Evolutionary conservation across 257 asterid species (phyloP).

Genomic region (Scutellaria galericulata): DNA sequence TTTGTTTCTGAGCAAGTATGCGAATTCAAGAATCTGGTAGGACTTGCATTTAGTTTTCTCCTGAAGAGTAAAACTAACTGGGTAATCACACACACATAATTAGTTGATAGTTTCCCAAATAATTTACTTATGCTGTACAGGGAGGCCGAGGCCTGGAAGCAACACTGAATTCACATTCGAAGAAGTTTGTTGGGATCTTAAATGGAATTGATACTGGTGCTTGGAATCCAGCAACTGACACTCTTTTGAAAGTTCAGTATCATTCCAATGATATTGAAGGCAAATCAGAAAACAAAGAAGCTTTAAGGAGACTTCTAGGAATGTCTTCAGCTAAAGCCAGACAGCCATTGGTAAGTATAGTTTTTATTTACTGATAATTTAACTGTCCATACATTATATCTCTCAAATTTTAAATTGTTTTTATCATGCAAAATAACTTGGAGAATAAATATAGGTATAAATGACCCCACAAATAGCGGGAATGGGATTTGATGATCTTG

Average conservation of each 20-base stretch:
- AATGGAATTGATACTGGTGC: slow-evolving; percentile 95
- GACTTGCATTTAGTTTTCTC: neutral
- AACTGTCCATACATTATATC: no score
- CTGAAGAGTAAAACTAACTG: slow-evolving; percentile 9
- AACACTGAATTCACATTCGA: slow-evolving; percentile 74
- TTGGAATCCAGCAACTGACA: slow-evolving; percentile 95
- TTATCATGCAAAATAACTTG: neutral
- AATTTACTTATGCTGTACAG: slow-evolving; percentile 51
- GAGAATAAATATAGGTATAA: no score
- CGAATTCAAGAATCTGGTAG: slow-evolving; percentile 9
- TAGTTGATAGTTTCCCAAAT: neutral
- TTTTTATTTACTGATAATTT: slow-evolving; percentile 22
- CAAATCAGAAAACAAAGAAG: slow-evolving; percentile 80
- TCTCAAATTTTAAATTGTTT: neutral
- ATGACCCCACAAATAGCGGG: no score
- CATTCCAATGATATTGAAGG: slow-evolving; percentile 71
- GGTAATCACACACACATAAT: neutral
- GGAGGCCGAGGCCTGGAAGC: slow-evolving; percentile 83
- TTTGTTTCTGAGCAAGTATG: neutral
- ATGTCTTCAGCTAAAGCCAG: slow-evolving; percentile 60
- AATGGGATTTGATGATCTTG: neutral
- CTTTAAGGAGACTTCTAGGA: slow-evolving; percentile 69
- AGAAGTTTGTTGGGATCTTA: slow-evolving; percentile 86
- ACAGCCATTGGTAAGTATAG: slow-evolving; percentile 76
- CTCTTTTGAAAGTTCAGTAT: slow-evolving; percentile 73